Evolutionary conservation across 768 basidiomycete genomes (phyloP), one percentile per base, ranked within the genome.

Genomic region (Symmetrospora coprosmae): DNA sequence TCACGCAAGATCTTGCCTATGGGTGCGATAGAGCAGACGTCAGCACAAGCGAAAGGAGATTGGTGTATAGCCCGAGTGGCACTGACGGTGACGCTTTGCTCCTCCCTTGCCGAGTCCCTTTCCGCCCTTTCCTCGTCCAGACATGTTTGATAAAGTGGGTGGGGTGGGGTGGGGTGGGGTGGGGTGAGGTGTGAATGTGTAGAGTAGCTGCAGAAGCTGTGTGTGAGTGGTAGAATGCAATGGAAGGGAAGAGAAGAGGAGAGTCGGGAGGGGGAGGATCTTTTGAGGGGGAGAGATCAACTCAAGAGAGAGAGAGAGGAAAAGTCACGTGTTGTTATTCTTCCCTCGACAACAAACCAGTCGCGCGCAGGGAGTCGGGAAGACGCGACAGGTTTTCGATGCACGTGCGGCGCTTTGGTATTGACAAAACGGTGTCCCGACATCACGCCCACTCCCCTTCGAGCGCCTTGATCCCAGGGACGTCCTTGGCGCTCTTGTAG

Each of bases 101-200:
- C 71, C 75, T 52, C 75, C 74, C 70, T 76, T 76, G 37, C 75
- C 74, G 64, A 75, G 72, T 72, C 75, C 75, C 67, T 78, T 78
- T 55, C 77, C 77, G 65, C 76, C 76, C 79, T 91, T 92, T 73
- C 90, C 90, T 74, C 90, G 88, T 78, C 89, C 90, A 81, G 90
- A 91, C 90, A 94, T 91, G 72, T 71, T 73, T 77, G 66, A 67
- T 63, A 13, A 25, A 39, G 40, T 50, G 28, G 4, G 8, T 38
- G 34, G 27, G 21, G 40, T 33, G 16, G 52, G 41, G 23, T 46
- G 13, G 55, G 55, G 3, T 47, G 39, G 55, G 40, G 27, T n/a
- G n/a, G n/a, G 28, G 31, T 45, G 55, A 33, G 30, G n/a, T 27
- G 49, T 33, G 21, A 13, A 33, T 33, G 49, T 19, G n/a, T n/a